Evolutionary conservation across 2,329 filamentous ascomycete genomes (phyloP), one percentile per base, ranked within the genome.

Genomic region (Talaromyces sp.): DNA sequence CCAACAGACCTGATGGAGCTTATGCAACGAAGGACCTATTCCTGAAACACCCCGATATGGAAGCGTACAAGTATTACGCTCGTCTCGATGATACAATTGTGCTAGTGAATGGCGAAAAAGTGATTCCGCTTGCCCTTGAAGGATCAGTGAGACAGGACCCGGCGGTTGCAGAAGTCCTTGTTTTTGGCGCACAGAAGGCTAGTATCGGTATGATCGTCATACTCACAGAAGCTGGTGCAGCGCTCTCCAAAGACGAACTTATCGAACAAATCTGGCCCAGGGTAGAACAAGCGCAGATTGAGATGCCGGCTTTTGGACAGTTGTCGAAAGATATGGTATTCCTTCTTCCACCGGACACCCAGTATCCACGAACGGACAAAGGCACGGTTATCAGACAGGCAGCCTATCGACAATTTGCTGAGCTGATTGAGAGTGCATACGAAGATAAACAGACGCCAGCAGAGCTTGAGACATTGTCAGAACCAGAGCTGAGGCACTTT

Each of bases 361-460:
- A 72, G 2, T 87, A 85, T 67, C 79, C 84, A 1, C 74, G 73
- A 45, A 87, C 85, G 0, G 85, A 87, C 66, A 87, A 87, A 70
- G 83, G 83, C 3, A 87, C 83, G 0, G 80, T 85, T 63, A 86
- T 87, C 59, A 80, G 85, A 2, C 81, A 81, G 3, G 79, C 80
- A 19, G 79, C 84, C 8, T 85, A 86, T 68, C 74, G 75, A 52
- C 73, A 80, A 33, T 86, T 86, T 62, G 76, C 78, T 11, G 70
- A 78, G 0, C 70, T 80, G 15, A 86, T 87, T 47, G 77, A 82
- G n/a, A 69, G 70, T 3, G 75, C 78, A 1, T 86, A 86, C 62
- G 65, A 59, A 4, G 56, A 63, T 22, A 66, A 65, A 9, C 68
- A 71, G 0, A 69, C 73, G 37, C 64, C 58, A 8, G 67, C 66